Evolutionary conservation across 345 rosid genomes (phyloP), one percentile per base, ranked within the genome.

Genomic region (Boechera divaricarpa): DNA sequence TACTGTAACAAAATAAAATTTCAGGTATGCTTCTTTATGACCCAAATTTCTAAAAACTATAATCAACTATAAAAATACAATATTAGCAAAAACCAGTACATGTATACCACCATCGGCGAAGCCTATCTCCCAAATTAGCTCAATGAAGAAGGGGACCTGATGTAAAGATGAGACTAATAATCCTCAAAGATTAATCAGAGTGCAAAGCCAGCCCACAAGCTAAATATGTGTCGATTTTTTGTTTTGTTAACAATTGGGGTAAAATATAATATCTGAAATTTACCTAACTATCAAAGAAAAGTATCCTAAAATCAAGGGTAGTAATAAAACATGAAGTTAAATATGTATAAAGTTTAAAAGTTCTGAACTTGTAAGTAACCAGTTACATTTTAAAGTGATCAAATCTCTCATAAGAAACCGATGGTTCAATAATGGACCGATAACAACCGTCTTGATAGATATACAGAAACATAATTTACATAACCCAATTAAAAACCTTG

Each of bases 401-500:
- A 80, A 67, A 77, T 44, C 70, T 83, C 85, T 64, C 48, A 59
- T 67, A 63, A 52, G 75, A 60, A 67, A 80, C 77, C 65, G 78
- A 62, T 66, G 41, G 44, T 63, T 65, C 67, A 47, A 64, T 67
- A 61, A 75, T 11, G 67, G 69, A 66, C 75, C 65, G 47, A 74
- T 60, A 73, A 77, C 72, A 78, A 74, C 68, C 69, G 57, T 80
- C 80, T 83, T 80, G 78, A 81, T 84, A 88, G 75, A 78, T 86
- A 86, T 85, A 84, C 45, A 77, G 15, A 70, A 74, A 80, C 53
- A 75, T 70, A 79, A 67, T 83, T 85, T 88, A 87, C 88, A 84
- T 49, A 84, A 84, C 86, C 79, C 85, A 83, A 83, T 85, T 82
- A 86, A 86, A 89, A 86, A 86, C 87, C 86, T 72, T 83, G 85